Conservation (phyloP, 2,329 filamentous ascomycete species). For the Fusarium liriodendri region DNA sequence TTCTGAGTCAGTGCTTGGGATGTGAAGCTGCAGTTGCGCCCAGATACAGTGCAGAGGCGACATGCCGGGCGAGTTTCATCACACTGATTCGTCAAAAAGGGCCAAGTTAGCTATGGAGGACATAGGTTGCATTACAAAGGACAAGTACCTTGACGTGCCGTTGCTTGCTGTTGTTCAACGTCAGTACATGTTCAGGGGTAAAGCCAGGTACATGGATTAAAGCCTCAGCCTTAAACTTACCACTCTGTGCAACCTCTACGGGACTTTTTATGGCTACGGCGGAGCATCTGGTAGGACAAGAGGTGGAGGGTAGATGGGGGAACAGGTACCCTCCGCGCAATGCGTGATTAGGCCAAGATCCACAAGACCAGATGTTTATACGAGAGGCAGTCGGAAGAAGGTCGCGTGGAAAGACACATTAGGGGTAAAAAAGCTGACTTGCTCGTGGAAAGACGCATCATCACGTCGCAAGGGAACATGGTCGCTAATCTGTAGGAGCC, state of each 20-base stretch:
- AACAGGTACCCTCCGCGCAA: not conserved
- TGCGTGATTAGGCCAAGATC: not conserved
- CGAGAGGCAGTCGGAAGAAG: not conserved
- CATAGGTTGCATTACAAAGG: fast-evolving
- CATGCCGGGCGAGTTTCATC: constrained; percentile 33
- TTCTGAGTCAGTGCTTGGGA: not conserved
- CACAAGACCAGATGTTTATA: not conserved
- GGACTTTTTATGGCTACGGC: constrained; percentile 34
- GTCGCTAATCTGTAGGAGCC: not conserved
- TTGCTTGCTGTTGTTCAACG: not conserved
- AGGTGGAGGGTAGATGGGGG: too few species aligned
- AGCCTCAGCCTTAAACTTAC: not conserved
- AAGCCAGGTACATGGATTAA: not conserved
- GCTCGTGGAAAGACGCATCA: not conserved
- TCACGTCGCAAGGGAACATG: not conserved
- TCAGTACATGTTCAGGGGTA: not conserved
- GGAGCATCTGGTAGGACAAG: constrained; percentile 17
- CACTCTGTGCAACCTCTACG: constrained; percentile 30
- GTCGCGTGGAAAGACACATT: not conserved
- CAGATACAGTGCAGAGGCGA: constrained; percentile 19
- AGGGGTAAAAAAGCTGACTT: not conserved
- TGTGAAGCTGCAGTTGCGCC: constrained; percentile 22
- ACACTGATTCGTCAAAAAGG: constrained; percentile 10
- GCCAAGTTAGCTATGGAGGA: constrained; percentile 5
- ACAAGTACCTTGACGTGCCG: constrained; percentile 32